These are phyloP conservation scores for Microdochium trichocladiopsis DNA, from an alignment of 2,329 filamentous ascomycete species.

Conservation along the genomic window DNA sequence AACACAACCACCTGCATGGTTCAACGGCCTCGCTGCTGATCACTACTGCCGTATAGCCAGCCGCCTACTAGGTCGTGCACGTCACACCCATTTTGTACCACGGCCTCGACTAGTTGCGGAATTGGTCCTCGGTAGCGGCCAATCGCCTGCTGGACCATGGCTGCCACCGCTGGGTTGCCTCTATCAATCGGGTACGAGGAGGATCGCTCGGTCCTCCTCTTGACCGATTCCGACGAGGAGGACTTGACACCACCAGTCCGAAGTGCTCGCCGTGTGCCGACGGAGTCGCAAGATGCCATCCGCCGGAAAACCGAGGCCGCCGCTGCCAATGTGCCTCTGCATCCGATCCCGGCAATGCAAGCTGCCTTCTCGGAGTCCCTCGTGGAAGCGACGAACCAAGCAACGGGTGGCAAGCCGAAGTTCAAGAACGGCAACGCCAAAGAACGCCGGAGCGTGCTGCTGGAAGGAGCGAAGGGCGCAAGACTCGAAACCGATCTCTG, in stretches of 20 bases:
- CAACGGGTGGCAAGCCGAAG: conserved; percentile 40
- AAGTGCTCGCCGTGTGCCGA: not conserved
- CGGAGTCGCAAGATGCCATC: conserved; percentile 9
- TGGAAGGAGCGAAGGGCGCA: conserved; percentile 62
- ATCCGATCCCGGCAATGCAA: conserved; percentile 73
- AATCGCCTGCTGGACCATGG: conserved; percentile 11
- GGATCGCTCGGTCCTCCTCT: conserved; percentile 18
- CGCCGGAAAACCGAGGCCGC: conserved; percentile 20
- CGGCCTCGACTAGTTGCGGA: not conserved
- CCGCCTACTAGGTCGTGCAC: not conserved
- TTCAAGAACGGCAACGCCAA: conserved; percentile 48
- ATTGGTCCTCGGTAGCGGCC: not conserved
- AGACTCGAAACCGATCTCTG: conserved; percentile 67
- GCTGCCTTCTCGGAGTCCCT: conserved; percentile 78
- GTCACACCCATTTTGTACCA: not conserved
- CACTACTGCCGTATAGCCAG: not conserved
- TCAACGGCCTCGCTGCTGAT: not conserved
- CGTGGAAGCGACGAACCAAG: conserved; percentile 56
- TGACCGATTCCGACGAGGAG: conserved; percentile 21
- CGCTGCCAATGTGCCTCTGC: conserved; percentile 34
- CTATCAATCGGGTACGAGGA: conserved; percentile 19
- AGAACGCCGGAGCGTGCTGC: conserved; percentile 56
- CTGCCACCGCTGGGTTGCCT: conserved; percentile 11
- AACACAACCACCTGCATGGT: not conserved
- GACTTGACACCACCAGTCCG: conserved; percentile 8